Conservation (phyloP, 2,329 filamentous ascomycete genomes). For the Fusarium mangiferae region DNA sequence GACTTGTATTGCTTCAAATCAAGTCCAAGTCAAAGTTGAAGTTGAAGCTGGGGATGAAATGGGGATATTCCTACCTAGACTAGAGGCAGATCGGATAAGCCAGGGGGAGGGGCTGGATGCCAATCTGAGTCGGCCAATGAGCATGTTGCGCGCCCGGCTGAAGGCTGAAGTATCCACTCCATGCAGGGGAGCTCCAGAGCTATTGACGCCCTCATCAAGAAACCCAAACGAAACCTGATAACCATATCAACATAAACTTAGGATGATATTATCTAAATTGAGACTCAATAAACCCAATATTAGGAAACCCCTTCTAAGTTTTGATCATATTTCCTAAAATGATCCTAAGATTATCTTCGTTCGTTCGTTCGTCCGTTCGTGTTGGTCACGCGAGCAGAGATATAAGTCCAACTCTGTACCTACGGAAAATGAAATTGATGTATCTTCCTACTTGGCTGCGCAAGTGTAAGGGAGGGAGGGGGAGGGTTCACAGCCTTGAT, state of each 20-base stretch:
- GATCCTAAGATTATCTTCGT: not conserved
- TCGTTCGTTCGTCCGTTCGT: not conserved
- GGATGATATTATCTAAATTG: not conserved
- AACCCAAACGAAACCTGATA: not conserved
- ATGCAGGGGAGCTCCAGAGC: constrained; percentile 20
- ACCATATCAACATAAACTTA: not conserved
- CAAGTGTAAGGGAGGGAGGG: not conserved
- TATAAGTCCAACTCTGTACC: not conserved
- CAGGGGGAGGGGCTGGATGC: constrained; percentile 14
- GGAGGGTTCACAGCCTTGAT: not conserved
- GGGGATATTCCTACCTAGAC: constrained; percentile 1
- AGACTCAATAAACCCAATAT: not conserved
- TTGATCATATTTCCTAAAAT: not conserved
- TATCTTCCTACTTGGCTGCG: not conserved
- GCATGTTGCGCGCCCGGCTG: not conserved
- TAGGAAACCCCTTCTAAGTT: not conserved
- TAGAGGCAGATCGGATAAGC: constrained; percentile 7
- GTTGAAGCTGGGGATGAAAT: constrained; percentile 18
- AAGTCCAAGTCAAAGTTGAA: not conserved
- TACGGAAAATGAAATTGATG: not conserved
- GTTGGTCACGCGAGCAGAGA: not conserved
- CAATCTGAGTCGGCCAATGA: constrained; percentile 6
- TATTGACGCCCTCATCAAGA: not conserved
- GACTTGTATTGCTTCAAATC: constrained; percentile 12
- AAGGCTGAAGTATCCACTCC: constrained; percentile 15